Percentiles rank a stretch among this genome's conserved stretches.
These are phyloP conservation scores for Ballota nigra DNA, from an alignment of 257 asterid genomes.

Conservation along the genomic window DNA sequence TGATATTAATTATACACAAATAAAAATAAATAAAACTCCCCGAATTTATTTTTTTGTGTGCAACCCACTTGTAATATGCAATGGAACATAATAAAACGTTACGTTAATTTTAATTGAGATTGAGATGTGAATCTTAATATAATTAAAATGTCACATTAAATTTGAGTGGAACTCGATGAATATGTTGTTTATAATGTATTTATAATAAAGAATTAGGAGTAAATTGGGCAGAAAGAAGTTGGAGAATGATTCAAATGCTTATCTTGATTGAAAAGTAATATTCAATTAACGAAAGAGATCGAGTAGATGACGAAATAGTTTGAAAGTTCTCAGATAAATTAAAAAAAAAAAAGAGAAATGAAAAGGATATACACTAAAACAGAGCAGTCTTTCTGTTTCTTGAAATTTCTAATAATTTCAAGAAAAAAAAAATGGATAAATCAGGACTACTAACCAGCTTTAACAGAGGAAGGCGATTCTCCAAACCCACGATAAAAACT, in stretches of 20 bases:
- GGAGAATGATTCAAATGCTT: constrained; percentile 31
- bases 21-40: neutral
- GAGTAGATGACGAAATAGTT: constrained; percentile 18
- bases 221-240: neutral
- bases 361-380: constrained; percentile 23
- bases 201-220: too few species aligned
- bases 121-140: too few species aligned
- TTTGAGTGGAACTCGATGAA: too few species aligned
- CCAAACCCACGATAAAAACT: constrained; percentile 32
- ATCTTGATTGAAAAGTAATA: constrained; percentile 23
- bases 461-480: constrained; percentile 51
- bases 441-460: constrained; percentile 40
- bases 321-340: neutral
- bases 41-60: too few species aligned
- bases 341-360: neutral
- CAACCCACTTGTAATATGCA: too few species aligned
- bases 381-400: constrained; percentile 3
- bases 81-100: too few species aligned
- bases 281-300: constrained; percentile 21
- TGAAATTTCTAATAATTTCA: neutral
- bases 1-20: neutral
- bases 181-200: too few species aligned
- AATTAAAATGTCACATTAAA: too few species aligned
- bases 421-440: neutral
- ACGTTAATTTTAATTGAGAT: too few species aligned